Percentiles rank a stretch among this genome's conserved stretches.
Conservation (phyloP, 495 filamentous ascomycete genomes). For the Talaromyces trachyspermus region DNA sequence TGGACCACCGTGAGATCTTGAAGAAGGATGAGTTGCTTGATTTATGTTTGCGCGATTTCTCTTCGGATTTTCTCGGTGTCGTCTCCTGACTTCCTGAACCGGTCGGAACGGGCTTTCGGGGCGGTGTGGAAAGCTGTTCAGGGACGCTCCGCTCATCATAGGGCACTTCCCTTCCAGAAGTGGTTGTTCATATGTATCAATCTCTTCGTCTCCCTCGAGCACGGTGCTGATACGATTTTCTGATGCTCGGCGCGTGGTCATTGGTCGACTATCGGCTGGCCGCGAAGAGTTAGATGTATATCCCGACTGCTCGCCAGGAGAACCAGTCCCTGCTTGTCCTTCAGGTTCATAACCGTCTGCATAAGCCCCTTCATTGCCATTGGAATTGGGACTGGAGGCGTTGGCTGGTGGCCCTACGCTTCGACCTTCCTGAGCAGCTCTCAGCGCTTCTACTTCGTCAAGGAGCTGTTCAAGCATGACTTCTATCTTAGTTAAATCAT, state of each 20-base stretch:
- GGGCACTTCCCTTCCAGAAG: constrained; percentile 28
- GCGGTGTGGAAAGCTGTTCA: constrained; percentile 64
- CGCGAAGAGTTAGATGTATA: constrained; percentile 64
- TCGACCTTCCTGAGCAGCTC: constrained; percentile 45
- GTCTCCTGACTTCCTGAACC: constrained; percentile 62
- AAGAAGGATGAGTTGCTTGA: constrained; percentile 83
- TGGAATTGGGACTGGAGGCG: constrained; percentile 35
- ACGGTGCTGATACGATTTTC: constrained; percentile 84
- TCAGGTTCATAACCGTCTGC: constrained; percentile 73
- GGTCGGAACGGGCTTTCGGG: constrained; percentile 50
- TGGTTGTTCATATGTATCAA: constrained; percentile 50
- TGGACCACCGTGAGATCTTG: constrained; percentile 95
- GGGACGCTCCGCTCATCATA: constrained; percentile 48
- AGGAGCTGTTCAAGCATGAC: constrained; percentile 90
- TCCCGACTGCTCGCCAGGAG: constrained; percentile 68
- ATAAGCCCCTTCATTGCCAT: constrained; percentile 16
- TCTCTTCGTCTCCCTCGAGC: constrained; percentile 68
- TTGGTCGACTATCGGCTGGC: constrained; percentile 49
- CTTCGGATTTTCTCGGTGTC: constrained; percentile 60
- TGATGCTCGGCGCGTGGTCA: constrained; percentile 54
- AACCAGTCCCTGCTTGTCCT: constrained; percentile 68
- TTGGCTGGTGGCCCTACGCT: constrained; percentile 4
- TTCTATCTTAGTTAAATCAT: constrained; percentile 87
- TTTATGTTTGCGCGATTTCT: constrained; percentile 84
- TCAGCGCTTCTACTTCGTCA: constrained; percentile 83